These are phyloP conservation scores for Zygnema cylindricum DNA, from an alignment of 139 green algal species.

Conservation along the genomic window DNA sequence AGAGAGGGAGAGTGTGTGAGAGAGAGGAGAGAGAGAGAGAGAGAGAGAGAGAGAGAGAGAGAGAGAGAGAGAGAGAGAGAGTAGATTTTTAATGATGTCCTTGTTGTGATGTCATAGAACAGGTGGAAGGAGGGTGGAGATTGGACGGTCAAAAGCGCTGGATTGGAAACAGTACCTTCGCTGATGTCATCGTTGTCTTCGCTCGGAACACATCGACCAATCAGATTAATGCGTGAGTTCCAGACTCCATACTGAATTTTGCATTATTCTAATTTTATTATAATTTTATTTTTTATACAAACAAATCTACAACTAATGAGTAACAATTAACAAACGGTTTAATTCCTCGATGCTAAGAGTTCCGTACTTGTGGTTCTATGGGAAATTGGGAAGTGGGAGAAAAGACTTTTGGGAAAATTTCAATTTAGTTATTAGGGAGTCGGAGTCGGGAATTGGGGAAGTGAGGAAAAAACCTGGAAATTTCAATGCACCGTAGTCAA, in stretches of 20 bases:
- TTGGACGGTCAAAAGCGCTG: slow-evolving; percentile 92
- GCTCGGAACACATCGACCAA: slow-evolving; percentile 54
- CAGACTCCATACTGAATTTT: neutral
- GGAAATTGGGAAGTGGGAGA: too few species aligned
- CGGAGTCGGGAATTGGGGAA: too few species aligned
- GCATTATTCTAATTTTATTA: neutral
- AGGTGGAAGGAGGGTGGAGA: slow-evolving; percentile 80
- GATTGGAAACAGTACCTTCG: slow-evolving; percentile 95
- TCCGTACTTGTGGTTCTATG: neutral
- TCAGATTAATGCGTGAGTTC: slow-evolving; percentile 60
- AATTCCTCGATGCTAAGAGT: neutral
- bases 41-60: neutral
- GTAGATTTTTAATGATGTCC: neutral
- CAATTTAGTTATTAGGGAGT: too few species aligned
- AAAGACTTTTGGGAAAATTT: too few species aligned
- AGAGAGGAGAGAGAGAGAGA: too few species aligned
- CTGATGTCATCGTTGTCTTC: slow-evolving; percentile 81
- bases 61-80: neutral
- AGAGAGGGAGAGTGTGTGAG: neutral
- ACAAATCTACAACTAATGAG: too few species aligned
- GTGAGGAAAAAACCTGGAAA: too few species aligned
- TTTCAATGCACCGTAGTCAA: too few species aligned
- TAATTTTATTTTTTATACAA: too few species aligned
- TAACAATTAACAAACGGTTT: too few species aligned
- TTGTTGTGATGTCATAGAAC: neutral